These are phyloP conservation scores for Agroathelia rolfsii DNA, from an alignment of 1,284 basidiomycete genomes.

Conservation along the genomic window DNA sequence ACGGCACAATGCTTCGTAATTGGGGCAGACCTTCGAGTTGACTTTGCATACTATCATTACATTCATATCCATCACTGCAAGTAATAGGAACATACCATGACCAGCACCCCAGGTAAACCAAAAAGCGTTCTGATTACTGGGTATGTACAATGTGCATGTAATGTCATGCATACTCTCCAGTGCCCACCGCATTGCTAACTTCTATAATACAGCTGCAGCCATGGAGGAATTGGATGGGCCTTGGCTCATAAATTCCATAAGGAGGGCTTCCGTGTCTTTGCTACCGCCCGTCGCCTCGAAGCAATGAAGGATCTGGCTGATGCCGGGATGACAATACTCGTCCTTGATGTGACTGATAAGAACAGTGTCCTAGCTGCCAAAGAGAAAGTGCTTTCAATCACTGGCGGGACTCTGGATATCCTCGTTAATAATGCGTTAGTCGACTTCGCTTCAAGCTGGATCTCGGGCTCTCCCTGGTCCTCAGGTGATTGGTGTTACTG, in stretches of 20 bases:
- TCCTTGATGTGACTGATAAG: conserved; percentile 20
- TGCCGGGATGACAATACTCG: conserved; percentile 18
- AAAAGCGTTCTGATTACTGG: no score
- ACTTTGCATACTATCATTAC: no score
- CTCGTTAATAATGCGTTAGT: conserved; percentile 24
- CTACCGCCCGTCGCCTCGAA: conserved; percentile 18
- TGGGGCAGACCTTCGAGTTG: no score
- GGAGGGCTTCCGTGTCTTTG: conserved; percentile 21
- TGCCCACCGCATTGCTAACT: no score
- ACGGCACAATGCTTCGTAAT: no score
- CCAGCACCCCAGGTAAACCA: no score
- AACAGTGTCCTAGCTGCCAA: conserved; percentile 13
- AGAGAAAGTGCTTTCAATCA: conserved; percentile 14
- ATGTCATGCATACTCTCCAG: no score
- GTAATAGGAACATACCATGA: no score
- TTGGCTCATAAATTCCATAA: conserved; percentile 16
- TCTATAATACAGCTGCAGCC: conserved; percentile 12
- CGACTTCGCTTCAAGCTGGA: not conserved
- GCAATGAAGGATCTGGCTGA: conserved; percentile 16
- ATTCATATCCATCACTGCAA: no score
- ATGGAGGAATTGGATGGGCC: conserved; percentile 17
- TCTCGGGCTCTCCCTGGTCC: no score
- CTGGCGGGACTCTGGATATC: conserved; percentile 21
- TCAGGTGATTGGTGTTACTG: no score
- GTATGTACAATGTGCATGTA: no score